Base-by-base conservation (phyloP, 139 green algal genomes). In the Pseudopediastrum boryanum region DNA sequence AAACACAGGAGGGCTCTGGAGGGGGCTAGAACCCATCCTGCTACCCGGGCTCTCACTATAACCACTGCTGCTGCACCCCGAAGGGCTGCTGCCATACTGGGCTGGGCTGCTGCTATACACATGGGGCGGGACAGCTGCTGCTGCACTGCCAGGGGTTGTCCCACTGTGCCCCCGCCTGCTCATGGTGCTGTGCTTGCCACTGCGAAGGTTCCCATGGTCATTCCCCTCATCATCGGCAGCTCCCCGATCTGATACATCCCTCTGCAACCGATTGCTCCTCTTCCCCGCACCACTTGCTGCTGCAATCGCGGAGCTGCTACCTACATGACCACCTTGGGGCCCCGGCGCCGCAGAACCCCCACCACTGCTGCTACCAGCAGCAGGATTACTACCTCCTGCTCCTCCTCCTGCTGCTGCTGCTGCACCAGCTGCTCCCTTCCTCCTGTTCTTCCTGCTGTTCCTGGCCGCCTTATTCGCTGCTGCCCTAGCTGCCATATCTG, bases 401-500 rank as follows among this genome's bases (percentile, higher is more conserved):
- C 27, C 31, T 35, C n/a, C 64, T 35, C 39, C 64, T 5, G 54
- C 54, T 36, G 21, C 41, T 61, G 68, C 68, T 23, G 68, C 66
- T 29, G 41, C 19, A 5, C n/a, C 68, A 6, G 29, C 68, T 31
- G 61, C 61, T n/a, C 13, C 61, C 35, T 44, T 46, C 31, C 61
- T 31, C 31, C 64, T 59, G 44, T 48, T 46, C 44, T 80, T 80
- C 6, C 33, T 13, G 35, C 21, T 62, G 33, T 62, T 50, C 23
- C 82, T 77, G 2, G 77, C 77, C 5, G 82, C 83, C 16, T 58
- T 52, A 0, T 68, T 43, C 16, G 78, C 78, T 8, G 83, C 51
- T 38, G 78, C 78, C 0, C 83, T 76, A 59, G 78, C 83, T 38
- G 74, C 78, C 12, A 71, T 75, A 2, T 82, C 76, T 19, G 56